These are phyloP conservation scores for Phytopythium montanum DNA, from an alignment of 352 stramenopile species.

Conservation along the genomic window DNA sequence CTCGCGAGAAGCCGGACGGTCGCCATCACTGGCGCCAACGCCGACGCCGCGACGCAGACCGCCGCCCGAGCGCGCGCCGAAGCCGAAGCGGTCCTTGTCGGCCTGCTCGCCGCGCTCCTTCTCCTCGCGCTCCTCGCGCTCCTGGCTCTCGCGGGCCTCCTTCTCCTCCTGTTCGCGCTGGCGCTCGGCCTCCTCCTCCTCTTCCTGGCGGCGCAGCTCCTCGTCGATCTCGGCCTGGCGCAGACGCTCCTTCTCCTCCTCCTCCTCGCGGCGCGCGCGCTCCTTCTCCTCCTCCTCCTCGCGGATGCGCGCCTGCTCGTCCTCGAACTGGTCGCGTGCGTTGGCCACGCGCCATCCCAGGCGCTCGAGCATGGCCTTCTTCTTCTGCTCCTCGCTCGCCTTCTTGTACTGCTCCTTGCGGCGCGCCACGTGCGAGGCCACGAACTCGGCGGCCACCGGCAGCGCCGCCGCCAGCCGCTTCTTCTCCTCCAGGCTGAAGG, in stretches of 20 bases:
- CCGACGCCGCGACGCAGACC: constrained; percentile 13
- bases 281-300: constrained; percentile 66
- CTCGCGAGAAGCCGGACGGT: no score
- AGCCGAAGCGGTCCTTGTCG: constrained; percentile 12
- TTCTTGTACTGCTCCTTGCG: constrained; percentile 88
- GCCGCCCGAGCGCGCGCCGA: not conserved
- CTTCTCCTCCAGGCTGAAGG: constrained; percentile 89
- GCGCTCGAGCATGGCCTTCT: constrained; percentile 71
- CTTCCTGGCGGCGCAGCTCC: constrained; percentile 62
- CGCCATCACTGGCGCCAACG: no score
- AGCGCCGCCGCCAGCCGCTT: constrained; percentile 63
- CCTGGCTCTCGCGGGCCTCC: constrained; percentile 7
- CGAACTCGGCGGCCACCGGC: constrained; percentile 68
- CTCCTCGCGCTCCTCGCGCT: constrained; percentile 22
- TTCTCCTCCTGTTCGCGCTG: constrained; percentile 48
- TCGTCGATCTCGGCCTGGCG: constrained; percentile 61
- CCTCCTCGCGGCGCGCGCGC: constrained; percentile 49
- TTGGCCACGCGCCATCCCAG: constrained; percentile 58
- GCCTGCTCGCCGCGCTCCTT: constrained; percentile 42
- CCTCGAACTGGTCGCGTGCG: constrained; percentile 66
- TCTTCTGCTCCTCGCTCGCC: constrained; percentile 79
- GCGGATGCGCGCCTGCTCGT: constrained; percentile 57
- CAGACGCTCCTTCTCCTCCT: constrained; percentile 50
- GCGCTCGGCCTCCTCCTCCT: constrained; percentile 45
- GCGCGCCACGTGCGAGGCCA: constrained; percentile 74